phyloP scores from a whole-genome alignment of 495 filamentous ascomycete species.

The Penicillium taxi region DNA sequence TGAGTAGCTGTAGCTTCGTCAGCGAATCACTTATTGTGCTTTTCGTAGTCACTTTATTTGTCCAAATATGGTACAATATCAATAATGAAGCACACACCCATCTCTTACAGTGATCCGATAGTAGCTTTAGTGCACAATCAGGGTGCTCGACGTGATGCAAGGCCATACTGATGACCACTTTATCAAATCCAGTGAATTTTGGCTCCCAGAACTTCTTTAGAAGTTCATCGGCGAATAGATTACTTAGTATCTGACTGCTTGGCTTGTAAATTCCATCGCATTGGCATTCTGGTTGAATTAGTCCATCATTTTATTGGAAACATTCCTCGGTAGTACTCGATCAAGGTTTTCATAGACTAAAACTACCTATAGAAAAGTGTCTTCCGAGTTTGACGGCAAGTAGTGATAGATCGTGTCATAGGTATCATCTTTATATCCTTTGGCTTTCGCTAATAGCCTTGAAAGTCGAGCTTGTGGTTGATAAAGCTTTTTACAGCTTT shows the following conservation, averaged over 20 bases:
- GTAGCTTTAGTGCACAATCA: conserved; percentile 42
- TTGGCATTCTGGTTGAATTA: conserved; percentile 44
- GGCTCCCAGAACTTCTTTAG: conserved; percentile 34
- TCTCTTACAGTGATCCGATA: conserved; percentile 52
- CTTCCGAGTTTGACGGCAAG: no score
- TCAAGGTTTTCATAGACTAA: no score
- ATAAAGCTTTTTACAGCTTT: no score
- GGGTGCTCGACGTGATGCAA: conserved; percentile 69
- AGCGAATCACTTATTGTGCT: conserved; percentile 17
- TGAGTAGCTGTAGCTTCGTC: conserved; percentile 32
- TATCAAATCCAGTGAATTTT: conserved; percentile 52
- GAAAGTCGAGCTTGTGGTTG: no score
- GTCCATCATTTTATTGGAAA: conserved; percentile 58
- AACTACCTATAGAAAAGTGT: no score
- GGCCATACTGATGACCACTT: conserved; percentile 56
- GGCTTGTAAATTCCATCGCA: conserved; percentile 36
- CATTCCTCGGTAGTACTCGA: no score
- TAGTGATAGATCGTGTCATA: no score
- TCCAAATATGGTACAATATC: conserved; percentile 47
- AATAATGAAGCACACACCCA: conserved; percentile 56
- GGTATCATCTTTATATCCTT: no score
- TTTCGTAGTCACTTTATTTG: conserved; percentile 17
- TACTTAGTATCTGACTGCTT: conserved; percentile 50
- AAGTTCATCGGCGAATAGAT: conserved; percentile 42
- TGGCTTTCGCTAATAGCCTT: no score